A percentile compares a stretch with the other conserved stretches of the same genome.
phyloP scores from a whole-genome alignment of 164 flowering plant genomes.

The Vitis rotundifolia region DNA sequence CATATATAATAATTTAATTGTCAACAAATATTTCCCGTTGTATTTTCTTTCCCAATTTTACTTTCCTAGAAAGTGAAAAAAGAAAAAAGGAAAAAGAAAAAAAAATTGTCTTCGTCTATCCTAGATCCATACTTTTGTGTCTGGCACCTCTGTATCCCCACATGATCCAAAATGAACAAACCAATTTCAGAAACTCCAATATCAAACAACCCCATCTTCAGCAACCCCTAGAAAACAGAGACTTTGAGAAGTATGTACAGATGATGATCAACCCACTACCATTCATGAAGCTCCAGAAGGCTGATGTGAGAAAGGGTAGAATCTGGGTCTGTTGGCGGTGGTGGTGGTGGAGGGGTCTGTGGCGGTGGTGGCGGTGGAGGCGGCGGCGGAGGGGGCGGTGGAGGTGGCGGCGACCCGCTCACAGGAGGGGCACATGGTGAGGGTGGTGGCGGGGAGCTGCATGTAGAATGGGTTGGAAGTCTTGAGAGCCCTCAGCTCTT shows the following conservation, averaged over 20 bases:
- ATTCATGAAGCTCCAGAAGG: conserved; percentile 10
- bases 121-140: too few relatives aligned
- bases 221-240: background rate
- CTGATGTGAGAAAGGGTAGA: conserved; percentile 19
- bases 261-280: too few relatives aligned
- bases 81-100: too few relatives aligned
- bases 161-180: too few relatives aligned
- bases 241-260: background rate
- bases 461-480: conserved; percentile 14
- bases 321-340: conserved; percentile 19
- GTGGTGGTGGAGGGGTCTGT: background rate
- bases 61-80: too few relatives aligned
- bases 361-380: background rate
- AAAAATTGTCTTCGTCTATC: too few relatives aligned
- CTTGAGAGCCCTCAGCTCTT: conserved; percentile 24
- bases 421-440: conserved; percentile 30
- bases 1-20: too few relatives aligned
- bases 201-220: too few relatives aligned
- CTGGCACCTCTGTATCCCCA: too few relatives aligned
- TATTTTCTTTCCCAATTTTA: too few relatives aligned
- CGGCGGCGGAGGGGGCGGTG: conserved; percentile 5
- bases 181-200: too few relatives aligned
- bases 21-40: too few relatives aligned
- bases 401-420: conserved; percentile 19
- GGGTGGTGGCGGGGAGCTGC: conserved; percentile 28